Conservation (phyloP, 2,329 filamentous ascomycete species). For the Geoglossum cookeanum region DNA sequence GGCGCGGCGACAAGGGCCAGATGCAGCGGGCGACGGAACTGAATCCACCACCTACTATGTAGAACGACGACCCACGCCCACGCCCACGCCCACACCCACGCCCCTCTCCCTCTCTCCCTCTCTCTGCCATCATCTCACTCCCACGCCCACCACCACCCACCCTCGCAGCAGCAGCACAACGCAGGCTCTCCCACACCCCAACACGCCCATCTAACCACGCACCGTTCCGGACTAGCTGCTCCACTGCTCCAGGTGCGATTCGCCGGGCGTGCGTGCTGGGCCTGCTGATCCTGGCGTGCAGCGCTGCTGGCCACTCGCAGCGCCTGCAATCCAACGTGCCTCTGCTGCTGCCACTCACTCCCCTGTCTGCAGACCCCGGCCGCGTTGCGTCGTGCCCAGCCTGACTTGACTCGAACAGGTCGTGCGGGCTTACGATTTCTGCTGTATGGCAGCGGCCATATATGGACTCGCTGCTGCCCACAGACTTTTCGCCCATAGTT, state of each 20-base stretch:
- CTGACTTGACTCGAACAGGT: background rate
- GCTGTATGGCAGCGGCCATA: background rate
- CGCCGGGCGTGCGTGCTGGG: background rate
- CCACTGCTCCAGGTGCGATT: background rate
- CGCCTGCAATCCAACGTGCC: background rate
- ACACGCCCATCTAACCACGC: background rate
- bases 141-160: background rate
- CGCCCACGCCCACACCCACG: too few species aligned
- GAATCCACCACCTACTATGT: too few species aligned
- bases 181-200: too few species aligned
- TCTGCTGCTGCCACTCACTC: background rate
- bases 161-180: background rate
- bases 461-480: background rate
- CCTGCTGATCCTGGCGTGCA: background rate
- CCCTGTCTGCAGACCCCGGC: background rate
- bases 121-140: background rate
- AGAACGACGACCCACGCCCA: too few species aligned
- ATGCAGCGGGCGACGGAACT: too few species aligned
- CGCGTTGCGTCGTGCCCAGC: background rate
- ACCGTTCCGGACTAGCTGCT: background rate
- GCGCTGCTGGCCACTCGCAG: background rate
- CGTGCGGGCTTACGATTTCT: background rate
- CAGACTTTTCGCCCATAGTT: slow-evolving; percentile 1
- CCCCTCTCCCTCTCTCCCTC: too few species aligned
- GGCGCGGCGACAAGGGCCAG: too few species aligned